A percentile compares a stretch with the other conserved stretches of the same genome.
phyloP scores from a whole-genome alignment of 2,329 filamentous ascomycete species.

The Zymoseptoria tritici region DNA sequence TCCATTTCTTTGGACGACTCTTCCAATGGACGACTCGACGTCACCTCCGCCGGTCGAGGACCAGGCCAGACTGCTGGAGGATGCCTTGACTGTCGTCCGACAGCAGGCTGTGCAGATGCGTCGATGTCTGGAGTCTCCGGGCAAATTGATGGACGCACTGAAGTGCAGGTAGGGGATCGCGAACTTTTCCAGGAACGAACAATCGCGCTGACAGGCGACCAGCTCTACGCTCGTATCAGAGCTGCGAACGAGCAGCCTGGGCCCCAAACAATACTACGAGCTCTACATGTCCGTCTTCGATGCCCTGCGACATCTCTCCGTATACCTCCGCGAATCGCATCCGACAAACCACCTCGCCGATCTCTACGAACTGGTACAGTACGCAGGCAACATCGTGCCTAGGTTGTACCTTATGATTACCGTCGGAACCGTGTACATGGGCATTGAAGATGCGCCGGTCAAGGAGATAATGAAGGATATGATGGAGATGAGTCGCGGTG shows the following conservation, averaged over 20 bases:
- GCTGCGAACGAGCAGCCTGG: constrained; percentile 88
- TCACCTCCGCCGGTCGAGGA: constrained; percentile 44
- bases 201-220: constrained; percentile 17
- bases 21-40: constrained; percentile 18
- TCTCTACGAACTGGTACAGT: constrained; percentile 94
- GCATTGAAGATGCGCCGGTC: constrained; percentile 92
- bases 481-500: constrained; percentile 99
- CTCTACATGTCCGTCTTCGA: constrained; percentile 99
- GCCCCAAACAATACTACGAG: constrained; percentile 99
- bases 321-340: constrained; percentile 94
- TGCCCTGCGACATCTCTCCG: constrained; percentile 88
- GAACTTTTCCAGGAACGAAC: neutral
- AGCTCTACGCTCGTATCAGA: constrained; percentile 98
- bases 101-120: constrained; percentile 97
- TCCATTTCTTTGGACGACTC: neutral
- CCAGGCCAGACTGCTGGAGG: constrained; percentile 85
- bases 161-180: constrained; percentile 82
- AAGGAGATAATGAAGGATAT: constrained; percentile 99
- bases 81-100: constrained; percentile 91
- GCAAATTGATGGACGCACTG: constrained; percentile 98
- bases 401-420: constrained; percentile 98
- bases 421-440: constrained; percentile 98
- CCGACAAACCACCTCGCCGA: constrained; percentile 97
- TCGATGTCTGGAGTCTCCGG: constrained; percentile 91
- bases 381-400: constrained; percentile 95